Conservation (phyloP, 768 basidiomycete species). For the Suillus plorans region DNA sequence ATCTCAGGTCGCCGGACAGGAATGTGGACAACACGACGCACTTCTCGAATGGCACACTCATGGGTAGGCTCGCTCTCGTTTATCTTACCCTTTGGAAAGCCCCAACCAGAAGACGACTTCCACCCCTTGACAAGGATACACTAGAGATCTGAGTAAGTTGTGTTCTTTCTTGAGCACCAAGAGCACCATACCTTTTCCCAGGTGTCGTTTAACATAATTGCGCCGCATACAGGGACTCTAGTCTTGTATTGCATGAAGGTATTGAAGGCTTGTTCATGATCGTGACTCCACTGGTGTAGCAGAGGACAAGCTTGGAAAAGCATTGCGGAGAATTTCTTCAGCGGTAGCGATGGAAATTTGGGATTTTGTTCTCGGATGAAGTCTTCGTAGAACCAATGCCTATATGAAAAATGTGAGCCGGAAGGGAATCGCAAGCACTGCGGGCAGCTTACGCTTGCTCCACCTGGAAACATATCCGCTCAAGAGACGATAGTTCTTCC, state of each 20-base stretch:
- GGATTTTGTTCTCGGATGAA: slow-evolving; percentile 92
- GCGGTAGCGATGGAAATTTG: slow-evolving; percentile 79
- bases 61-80: slow-evolving; percentile 87
- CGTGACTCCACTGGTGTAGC: slow-evolving; percentile 77
- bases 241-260: slow-evolving; percentile 97
- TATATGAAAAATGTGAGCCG: slow-evolving; percentile 31
- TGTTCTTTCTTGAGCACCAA: slow-evolving; percentile 12
- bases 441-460: slow-evolving; percentile 86
- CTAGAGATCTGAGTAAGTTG: slow-evolving; percentile 39
- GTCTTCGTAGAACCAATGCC: slow-evolving; percentile 99
- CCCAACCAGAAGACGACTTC: slow-evolving; percentile 96
- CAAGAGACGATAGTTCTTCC: slow-evolving; percentile 86
- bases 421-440: slow-evolving; percentile 13
- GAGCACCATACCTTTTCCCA: slow-evolving; percentile 82
- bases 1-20: slow-evolving; percentile 11
- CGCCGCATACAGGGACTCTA: slow-evolving; percentile 95
- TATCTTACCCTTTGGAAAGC: slow-evolving; percentile 99
- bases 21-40: slow-evolving; percentile 33
- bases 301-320: slow-evolving; percentile 85
- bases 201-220: slow-evolving; percentile 88
- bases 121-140: slow-evolving; percentile 98
- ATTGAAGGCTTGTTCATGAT: slow-evolving; percentile 84
- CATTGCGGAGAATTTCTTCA: slow-evolving; percentile 92
- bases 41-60: slow-evolving; percentile 90
- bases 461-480: slow-evolving; percentile 97